Evolutionary conservation across 2,329 filamentous ascomycete genomes (phyloP).

Genomic region (Penicillium sp.): DNA sequence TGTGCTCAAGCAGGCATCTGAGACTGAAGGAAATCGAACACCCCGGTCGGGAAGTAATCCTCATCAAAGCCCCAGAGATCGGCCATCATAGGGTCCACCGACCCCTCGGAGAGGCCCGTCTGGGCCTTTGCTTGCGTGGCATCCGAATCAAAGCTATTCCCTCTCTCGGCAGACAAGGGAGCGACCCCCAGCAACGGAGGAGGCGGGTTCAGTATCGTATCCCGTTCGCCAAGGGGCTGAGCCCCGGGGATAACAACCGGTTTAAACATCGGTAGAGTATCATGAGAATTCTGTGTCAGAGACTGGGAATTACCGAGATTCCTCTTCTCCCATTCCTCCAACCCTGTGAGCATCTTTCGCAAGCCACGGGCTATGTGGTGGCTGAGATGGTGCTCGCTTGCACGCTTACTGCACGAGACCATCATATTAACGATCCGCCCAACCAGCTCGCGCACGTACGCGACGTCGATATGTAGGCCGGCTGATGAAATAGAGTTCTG

Average conservation of each 20-base stretch:
- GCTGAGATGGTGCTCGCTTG: slow-evolving; percentile 35
- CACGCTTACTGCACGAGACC: slow-evolving; percentile 32
- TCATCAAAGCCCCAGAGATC: slow-evolving; percentile 37
- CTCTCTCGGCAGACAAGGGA: slow-evolving; percentile 34
- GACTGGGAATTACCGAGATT: too few species aligned
- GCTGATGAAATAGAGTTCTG: slow-evolving; percentile 35
- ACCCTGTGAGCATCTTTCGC: slow-evolving; percentile 33
- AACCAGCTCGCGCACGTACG: slow-evolving; percentile 30
- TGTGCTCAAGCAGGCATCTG: too few species aligned
- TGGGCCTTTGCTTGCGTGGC: slow-evolving; percentile 19
- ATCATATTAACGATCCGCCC: slow-evolving; percentile 32
- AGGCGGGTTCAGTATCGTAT: slow-evolving; percentile 31
- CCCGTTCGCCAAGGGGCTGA: slow-evolving; percentile 30
- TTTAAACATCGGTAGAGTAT: too few species aligned
- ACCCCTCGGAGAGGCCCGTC: slow-evolving; percentile 34
- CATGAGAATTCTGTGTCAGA: too few species aligned
- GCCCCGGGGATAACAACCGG: slow-evolving; percentile 31
- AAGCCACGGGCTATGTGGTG: slow-evolving; percentile 35
- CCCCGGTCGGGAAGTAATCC: slow-evolving; percentile 36
- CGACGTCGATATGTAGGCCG: slow-evolving; percentile 28
- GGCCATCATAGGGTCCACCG: slow-evolving; percentile 35
- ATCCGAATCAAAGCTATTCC: slow-evolving; percentile 23
- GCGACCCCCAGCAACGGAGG: slow-evolving; percentile 32
- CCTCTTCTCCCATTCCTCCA: slow-evolving; percentile 36
- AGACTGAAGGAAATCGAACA: slow-evolving; percentile 36